Conservation (phyloP, 192 early-diverging fungal genomes). For the Jimgerdemannia lactiflua region DNA sequence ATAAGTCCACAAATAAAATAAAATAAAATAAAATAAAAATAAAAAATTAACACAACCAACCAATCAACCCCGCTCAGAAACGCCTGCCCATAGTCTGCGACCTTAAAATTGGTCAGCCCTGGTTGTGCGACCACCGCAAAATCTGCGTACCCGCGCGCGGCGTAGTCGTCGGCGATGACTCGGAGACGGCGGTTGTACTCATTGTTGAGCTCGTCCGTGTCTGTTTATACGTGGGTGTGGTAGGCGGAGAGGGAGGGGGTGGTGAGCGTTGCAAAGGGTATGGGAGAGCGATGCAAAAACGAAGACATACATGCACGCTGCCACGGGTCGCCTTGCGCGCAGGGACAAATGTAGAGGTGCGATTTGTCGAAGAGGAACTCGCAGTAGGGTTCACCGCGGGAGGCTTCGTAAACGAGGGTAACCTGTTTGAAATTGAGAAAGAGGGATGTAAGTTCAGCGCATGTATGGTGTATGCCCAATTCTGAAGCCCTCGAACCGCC, state of each 20-base stretch:
- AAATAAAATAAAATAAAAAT: no score
- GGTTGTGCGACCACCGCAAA: conserved; percentile 45
- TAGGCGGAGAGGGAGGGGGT: neutral
- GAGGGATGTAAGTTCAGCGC: conserved; percentile 1
- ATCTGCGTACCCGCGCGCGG: conserved; percentile 8
- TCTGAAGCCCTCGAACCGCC: no score
- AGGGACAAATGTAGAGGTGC: conserved; percentile 44
- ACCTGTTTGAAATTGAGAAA: conserved; percentile 26
- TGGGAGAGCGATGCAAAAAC: neutral
- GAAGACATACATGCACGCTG: conserved; percentile 37
- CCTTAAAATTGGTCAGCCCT: conserved; percentile 40
- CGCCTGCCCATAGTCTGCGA: conserved; percentile 40
- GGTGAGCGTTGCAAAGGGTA: no score
- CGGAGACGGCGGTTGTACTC: conserved; percentile 30
- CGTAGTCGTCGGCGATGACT: conserved; percentile 25
- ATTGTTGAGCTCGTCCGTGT: conserved; percentile 22
- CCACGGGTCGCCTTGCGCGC: conserved; percentile 32
- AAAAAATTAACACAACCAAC: conserved; percentile 24
- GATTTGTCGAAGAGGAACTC: conserved; percentile 44
- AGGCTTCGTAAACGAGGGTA: conserved; percentile 45
- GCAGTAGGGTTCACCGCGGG: conserved; percentile 47
- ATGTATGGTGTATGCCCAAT: no score
- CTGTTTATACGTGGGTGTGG: conserved; percentile 12
- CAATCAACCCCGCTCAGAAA: conserved; percentile 52
- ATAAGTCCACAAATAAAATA: no score